Percentiles rank a stretch among this genome's conserved stretches.
These are phyloP conservation scores for Argentina anserina DNA, from an alignment of 306 rosid species.

Conservation along the genomic window DNA sequence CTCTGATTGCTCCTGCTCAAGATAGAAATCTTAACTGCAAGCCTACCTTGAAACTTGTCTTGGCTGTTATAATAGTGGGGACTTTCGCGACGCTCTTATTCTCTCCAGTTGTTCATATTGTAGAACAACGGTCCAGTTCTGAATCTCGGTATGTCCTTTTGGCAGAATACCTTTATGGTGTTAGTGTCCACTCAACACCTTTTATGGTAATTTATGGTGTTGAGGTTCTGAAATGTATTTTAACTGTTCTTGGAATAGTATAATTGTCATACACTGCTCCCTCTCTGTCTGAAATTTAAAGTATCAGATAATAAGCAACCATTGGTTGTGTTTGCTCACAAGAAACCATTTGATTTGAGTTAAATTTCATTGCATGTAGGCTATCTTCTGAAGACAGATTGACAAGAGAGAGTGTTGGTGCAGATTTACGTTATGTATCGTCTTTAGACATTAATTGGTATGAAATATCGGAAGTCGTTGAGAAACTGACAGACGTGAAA, in stretches of 20 bases:
- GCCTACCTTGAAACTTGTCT: slow-evolving; percentile 59
- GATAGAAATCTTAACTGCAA: slow-evolving; percentile 52
- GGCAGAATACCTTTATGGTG: background rate
- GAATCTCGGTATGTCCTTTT: slow-evolving; percentile 48
- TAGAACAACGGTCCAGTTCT: slow-evolving; percentile 53
- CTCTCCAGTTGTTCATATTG: slow-evolving; percentile 61
- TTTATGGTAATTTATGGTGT: background rate
- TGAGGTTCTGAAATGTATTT: background rate
- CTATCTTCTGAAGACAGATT: slow-evolving; percentile 31
- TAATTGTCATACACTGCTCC: background rate
- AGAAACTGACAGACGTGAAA: slow-evolving; percentile 43
- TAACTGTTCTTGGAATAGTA: background rate
- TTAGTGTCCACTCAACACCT: background rate
- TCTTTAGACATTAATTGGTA: slow-evolving; percentile 57
- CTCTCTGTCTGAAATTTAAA: background rate
- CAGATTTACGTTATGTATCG: slow-evolving; percentile 54
- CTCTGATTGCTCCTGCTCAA: slow-evolving; percentile 26
- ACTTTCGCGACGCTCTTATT: slow-evolving; percentile 60
- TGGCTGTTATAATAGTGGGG: slow-evolving; percentile 56
- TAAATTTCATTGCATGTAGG: slow-evolving; percentile 29
- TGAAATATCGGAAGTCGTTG: slow-evolving; percentile 48
- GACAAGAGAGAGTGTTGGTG: slow-evolving; percentile 31
- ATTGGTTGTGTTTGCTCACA: background rate
- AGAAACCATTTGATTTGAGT: slow-evolving; percentile 1
- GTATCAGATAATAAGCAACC: background rate